Conservation (phyloP, 2,329 filamentous ascomycete genomes). For the Calonectria pauciramosa region DNA sequence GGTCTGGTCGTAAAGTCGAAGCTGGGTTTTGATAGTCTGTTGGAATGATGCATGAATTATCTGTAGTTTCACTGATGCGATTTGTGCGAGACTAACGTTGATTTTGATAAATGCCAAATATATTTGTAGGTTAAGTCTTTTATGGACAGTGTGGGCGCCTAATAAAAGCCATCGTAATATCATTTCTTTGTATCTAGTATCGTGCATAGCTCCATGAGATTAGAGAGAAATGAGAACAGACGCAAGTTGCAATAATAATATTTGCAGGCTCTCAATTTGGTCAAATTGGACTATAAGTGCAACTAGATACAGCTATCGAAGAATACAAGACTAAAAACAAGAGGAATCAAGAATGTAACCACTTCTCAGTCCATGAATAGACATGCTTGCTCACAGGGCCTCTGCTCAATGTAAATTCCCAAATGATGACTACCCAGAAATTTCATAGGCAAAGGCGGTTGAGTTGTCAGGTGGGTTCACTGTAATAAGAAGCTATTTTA, state of each 20-base stretch:
- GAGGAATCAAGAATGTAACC: background rate
- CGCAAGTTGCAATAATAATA: no score
- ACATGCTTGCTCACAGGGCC: background rate
- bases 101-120: background rate
- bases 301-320: background rate
- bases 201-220: no score
- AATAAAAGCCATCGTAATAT: no score
- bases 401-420: background rate
- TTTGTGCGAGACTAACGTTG: background rate
- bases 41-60: no score
- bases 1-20: no score
- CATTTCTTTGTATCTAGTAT: no score
- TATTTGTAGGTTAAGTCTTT: no score
- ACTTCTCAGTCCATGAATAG: background rate
- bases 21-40: no score
- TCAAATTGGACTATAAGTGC: background rate
- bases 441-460: background rate
- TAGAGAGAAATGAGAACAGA: no score
- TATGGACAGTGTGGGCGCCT: no score
- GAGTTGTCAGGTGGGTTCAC: background rate
- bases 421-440: background rate
- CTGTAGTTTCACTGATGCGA: no score
- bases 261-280: background rate
- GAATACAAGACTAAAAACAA: background rate
- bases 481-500: background rate